Evolutionary conservation across 192 early-diverging fungal genomes (phyloP).

Genomic region (Allomyces javanicus): DNA sequence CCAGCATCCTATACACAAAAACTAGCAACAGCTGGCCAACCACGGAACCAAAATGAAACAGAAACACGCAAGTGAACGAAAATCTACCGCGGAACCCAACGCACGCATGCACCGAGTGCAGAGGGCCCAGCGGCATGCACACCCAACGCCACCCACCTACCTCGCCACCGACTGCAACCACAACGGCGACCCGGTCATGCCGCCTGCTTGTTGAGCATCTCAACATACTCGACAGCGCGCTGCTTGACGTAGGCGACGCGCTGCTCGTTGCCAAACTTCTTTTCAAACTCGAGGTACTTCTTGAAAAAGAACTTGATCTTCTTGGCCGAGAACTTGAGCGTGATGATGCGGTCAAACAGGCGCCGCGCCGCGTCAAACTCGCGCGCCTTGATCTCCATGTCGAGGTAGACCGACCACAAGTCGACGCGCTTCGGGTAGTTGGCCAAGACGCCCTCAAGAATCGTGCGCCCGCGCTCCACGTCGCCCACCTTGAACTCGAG

Average conservation of each 20-base stretch:
- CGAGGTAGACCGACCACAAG: constrained; percentile 90
- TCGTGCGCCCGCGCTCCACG: constrained; percentile 86
- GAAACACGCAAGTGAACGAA: no score
- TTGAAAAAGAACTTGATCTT: constrained; percentile 99
- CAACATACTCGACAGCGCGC: constrained; percentile 68
- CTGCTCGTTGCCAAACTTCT: constrained; percentile 58
- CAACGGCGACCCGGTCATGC: no score
- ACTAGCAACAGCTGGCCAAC: no score
- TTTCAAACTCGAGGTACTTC: constrained; percentile 91
- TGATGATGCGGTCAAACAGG: constrained; percentile 78
- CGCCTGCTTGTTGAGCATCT: constrained; percentile 10
- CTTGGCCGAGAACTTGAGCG: constrained; percentile 79
- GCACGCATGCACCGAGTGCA: no score
- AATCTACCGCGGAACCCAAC: no score
- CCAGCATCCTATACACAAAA: no score
- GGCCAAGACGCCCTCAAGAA: constrained; percentile 87
- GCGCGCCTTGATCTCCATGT: constrained; percentile 77
- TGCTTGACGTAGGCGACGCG: constrained; percentile 73
- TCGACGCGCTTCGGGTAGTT: constrained; percentile 86
- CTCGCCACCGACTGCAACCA: no score
- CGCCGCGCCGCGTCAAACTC: constrained; percentile 33
- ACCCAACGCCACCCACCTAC: no score
- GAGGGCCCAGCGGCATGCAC: no score
- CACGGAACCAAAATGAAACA: no score
- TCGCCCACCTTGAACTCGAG: constrained; percentile 97